These are phyloP conservation scores for Fusarium miscanthi DNA, from an alignment of 2,329 filamentous ascomycete genomes.

Conservation along the genomic window DNA sequence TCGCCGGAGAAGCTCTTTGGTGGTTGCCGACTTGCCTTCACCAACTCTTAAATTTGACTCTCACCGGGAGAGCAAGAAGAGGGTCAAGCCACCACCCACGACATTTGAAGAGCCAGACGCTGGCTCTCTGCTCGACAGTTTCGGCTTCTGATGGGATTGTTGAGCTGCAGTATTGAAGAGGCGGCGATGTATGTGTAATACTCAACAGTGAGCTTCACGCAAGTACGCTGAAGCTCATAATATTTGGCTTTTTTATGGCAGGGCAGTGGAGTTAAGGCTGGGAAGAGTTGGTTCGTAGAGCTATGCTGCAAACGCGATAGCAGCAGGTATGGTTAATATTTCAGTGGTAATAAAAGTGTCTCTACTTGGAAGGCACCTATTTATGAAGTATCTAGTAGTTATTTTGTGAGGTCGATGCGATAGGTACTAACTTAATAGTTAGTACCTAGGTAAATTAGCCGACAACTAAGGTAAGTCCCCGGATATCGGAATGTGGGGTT, in stretches of 20 bases:
- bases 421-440: background rate
- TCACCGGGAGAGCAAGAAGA: slow-evolving; percentile 52
- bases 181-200: background rate
- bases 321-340: background rate
- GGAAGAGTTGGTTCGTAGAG: background rate
- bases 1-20: slow-evolving; percentile 77
- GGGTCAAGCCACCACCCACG: slow-evolving; percentile 71
- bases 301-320: background rate
- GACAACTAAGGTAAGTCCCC: background rate
- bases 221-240: background rate
- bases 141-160: slow-evolving; percentile 77
- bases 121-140: slow-evolving; percentile 87
- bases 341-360: background rate
- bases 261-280: background rate
- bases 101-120: slow-evolving; percentile 94
- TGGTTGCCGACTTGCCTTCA: slow-evolving; percentile 78
- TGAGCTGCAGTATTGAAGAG: background rate
- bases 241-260: background rate
- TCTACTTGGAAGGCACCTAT: background rate
- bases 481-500: slow-evolving; percentile 10
- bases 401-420: background rate
- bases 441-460: background rate
- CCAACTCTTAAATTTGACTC: slow-evolving; percentile 55
- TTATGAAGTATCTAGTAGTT: background rate
- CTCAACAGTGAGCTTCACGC: background rate